phyloP scores from a whole-genome alignment of 257 asterid genomes.

The Solanum bulbocastanum region DNA sequence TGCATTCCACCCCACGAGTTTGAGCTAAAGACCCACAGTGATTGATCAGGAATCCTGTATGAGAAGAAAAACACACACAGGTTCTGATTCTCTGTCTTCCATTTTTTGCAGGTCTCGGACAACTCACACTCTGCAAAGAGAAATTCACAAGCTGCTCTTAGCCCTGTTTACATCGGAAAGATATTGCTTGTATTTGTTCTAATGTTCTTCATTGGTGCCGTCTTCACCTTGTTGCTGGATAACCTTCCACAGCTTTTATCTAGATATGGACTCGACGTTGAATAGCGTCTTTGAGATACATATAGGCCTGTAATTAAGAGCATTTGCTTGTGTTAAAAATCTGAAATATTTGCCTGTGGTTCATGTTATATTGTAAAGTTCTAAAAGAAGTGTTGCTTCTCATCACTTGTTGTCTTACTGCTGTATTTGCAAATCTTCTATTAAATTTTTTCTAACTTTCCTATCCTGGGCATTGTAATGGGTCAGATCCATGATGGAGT shows the following conservation, averaged over 20 bases:
- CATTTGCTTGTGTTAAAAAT: not conserved
- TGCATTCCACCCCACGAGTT: not conserved
- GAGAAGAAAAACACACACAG: not conserved
- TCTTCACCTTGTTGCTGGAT: constrained; percentile 55
- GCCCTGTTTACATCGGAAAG: constrained; percentile 46
- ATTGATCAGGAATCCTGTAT: not conserved
- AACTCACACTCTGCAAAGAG: constrained; percentile 8
- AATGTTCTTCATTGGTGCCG: constrained; percentile 58
- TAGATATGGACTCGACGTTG: not conserved
- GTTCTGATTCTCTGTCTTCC: not conserved
- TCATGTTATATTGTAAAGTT: not conserved
- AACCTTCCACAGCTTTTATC: constrained; percentile 62
- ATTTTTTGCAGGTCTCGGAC: constrained; percentile 27
- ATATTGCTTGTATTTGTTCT: constrained; percentile 53
- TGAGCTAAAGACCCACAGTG: not conserved
- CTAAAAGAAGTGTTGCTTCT: not conserved
- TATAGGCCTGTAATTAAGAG: not conserved
- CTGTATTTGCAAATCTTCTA: not conserved
- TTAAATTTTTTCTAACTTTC: not conserved
- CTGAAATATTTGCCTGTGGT: not conserved
- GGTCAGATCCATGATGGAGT: no score
- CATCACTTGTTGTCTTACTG: not conserved
- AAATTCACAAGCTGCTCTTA: constrained; percentile 9
- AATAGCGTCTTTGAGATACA: not conserved
- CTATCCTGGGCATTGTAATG: not conserved